Base-by-base conservation (phyloP, 2,329 filamentous ascomycete genomes). In the Gliomastix tumulicola region DNA sequence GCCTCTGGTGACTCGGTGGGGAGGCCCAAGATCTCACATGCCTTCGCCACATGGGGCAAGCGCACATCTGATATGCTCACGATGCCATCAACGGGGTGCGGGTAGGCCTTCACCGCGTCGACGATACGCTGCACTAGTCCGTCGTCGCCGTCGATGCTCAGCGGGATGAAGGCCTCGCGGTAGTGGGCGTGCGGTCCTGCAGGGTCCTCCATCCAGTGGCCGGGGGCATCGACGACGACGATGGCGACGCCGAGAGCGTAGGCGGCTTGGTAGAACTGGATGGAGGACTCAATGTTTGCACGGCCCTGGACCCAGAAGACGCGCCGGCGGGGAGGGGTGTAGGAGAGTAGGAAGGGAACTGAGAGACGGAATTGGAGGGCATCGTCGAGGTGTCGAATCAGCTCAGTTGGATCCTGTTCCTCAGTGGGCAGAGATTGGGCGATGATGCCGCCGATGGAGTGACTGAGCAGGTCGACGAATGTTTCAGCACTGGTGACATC, bases 191-290 rank as follows among this genome's bases (percentile, higher is more conserved):
- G 48, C 7, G 27, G 27, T 16, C 27, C 27, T 17, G 21, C 28
- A 19, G 41, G 36, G 11, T 46, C 44, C 40, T 61, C 42, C n/a
- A 65, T 44, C 60, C 60, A 66, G 44, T 66, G 59, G 6, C 55
- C 59, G 1, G 51, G 43, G 12, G 49, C 38, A 37, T 64, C 63
- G 12, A 63, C 23, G 7, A 65, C 47, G 19, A 65, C 51, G 2
- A 66, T 31, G 0, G 45, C 42, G 23, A 66, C 57, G 4, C 57
- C 57, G 3, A 65, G 47, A 3, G 57, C 56, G 16, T 35, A 34
- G 10, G 57, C 59, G 7, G 54, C 49, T 6, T 42, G 17, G 36
- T 42, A 45, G 13, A 33, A 23, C 12, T 21, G 35, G 30, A 31
- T 25, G 30, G 31, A 35, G 18, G 38, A 34, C 15, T 35, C 38